Evolutionary conservation across 805 yeast species (phyloP).

Genomic region (Wickerhamiella nectarea): DNA sequence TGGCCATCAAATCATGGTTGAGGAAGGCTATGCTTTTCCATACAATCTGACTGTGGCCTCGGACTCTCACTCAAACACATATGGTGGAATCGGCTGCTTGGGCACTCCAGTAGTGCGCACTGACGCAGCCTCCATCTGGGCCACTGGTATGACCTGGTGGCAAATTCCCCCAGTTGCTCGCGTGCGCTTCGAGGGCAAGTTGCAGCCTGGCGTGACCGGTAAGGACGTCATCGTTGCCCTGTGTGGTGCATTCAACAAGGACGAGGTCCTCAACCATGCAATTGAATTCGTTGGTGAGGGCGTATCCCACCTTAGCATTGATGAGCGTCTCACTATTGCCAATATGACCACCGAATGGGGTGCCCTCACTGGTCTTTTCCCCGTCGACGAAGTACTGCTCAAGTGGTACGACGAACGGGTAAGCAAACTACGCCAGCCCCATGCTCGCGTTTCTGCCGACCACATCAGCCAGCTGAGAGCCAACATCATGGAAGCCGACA

Average conservation of each 20-base stretch:
- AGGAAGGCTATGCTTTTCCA: constrained; percentile 97
- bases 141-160: constrained; percentile 99
- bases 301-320: constrained; percentile 20
- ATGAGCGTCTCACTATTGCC: constrained; percentile 59
- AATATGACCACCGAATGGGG: constrained; percentile 96
- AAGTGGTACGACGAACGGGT: constrained; percentile 65
- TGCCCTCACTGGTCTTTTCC: constrained; percentile 91
- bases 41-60: constrained; percentile 87
- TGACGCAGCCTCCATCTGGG: constrained; percentile 99
- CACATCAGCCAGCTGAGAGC: constrained; percentile 42
- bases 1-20: constrained; percentile 98
- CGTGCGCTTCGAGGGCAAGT: constrained; percentile 68
- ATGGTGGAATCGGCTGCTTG: constrained; percentile 90
- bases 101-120: constrained; percentile 98
- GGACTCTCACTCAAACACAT: constrained; percentile 94
- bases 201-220: constrained; percentile 84
- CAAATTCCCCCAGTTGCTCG: constrained; percentile 98
- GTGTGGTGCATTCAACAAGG: constrained; percentile 85
- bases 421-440: constrained; percentile 46
- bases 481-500: constrained; percentile 42
- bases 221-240: constrained; percentile 93
- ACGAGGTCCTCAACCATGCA: constrained; percentile 69
- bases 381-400: constrained; percentile 71
- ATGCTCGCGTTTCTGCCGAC: constrained; percentile 63
- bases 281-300: constrained; percentile 25